A percentile compares a stretch with the other conserved stretches of the same genome.
Conservation (phyloP, 2,329 filamentous ascomycete genomes). For the Metarhizium humberi region DNA sequence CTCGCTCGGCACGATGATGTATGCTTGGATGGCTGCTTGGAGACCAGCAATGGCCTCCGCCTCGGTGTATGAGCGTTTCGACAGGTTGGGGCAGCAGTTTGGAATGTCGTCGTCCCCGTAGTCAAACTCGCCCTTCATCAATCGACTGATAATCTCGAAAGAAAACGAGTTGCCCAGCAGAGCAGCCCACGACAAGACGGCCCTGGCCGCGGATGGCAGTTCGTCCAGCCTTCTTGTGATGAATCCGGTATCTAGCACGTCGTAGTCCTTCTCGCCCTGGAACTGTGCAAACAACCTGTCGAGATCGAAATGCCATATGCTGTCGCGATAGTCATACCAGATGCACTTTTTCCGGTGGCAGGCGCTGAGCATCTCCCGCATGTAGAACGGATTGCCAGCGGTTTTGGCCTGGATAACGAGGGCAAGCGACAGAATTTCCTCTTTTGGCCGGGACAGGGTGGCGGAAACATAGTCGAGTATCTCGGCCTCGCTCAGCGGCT, state of each 20-base stretch:
- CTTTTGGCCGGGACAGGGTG: constrained; percentile 64
- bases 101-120: constrained; percentile 40
- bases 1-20: constrained; percentile 72
- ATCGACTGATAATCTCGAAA: constrained; percentile 67
- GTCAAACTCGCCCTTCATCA: constrained; percentile 68
- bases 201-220: constrained; percentile 62
- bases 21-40: constrained; percentile 72
- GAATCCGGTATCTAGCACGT: constrained; percentile 74
- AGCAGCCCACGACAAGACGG: constrained; percentile 78
- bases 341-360: constrained; percentile 82
- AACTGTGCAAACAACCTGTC: constrained; percentile 83
- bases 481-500: constrained; percentile 67
- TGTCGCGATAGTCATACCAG: constrained; percentile 81
- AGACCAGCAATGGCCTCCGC: constrained; percentile 66
- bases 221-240: constrained; percentile 70
- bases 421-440: constrained; percentile 68
- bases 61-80: constrained; percentile 41
- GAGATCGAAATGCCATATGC: constrained; percentile 75
- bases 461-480: constrained; percentile 74
- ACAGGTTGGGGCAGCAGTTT: constrained; percentile 13
- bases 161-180: constrained; percentile 76
- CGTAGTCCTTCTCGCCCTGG: constrained; percentile 65
- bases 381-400: constrained; percentile 81
- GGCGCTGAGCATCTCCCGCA: constrained; percentile 80
- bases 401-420: constrained; percentile 85